A percentile compares a stretch with the other conserved stretches of the same genome.
These are phyloP conservation scores for Phallus indusiatus DNA, from an alignment of 768 basidiomycete species.

Conservation along the genomic window DNA sequence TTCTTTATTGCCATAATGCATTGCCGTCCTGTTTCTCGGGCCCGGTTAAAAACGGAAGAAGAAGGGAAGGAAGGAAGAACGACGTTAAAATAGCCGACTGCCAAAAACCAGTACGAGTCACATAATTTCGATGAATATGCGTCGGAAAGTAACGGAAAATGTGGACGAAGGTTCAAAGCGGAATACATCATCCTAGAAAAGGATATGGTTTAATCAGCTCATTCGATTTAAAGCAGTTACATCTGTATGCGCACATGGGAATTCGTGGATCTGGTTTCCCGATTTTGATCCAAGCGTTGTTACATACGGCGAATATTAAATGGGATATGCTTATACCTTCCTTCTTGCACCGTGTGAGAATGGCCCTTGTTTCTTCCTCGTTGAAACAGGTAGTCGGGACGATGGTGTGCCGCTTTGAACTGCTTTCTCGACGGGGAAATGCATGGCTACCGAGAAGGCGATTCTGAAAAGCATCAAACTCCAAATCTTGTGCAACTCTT, in stretches of 20 bases:
- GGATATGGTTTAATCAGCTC: not conserved
- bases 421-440: constrained; percentile 41
- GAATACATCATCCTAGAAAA: constrained; percentile 68
- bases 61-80: constrained; percentile 68
- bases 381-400: constrained; percentile 61
- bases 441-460: constrained; percentile 64
- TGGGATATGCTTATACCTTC: constrained; percentile 67
- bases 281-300: constrained; percentile 61
- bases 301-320: constrained; percentile 66
- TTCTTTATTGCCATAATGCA: constrained; percentile 56
- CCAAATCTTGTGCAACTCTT: constrained; percentile 40
- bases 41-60: constrained; percentile 61
- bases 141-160: constrained; percentile 28
- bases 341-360: constrained; percentile 61
- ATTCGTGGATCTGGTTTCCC: constrained; percentile 27
- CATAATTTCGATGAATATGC: not conserved
- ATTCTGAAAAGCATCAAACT: constrained; percentile 44
- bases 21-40: constrained; percentile 57
- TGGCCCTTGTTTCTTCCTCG: constrained; percentile 43
- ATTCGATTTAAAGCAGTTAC: constrained; percentile 2
- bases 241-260: constrained; percentile 38
- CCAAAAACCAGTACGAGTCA: constrained; percentile 72
- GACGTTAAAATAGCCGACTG: constrained; percentile 78
- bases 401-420: constrained; percentile 42
- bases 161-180: constrained; percentile 68